A percentile compares a stretch with the other conserved stretches of the same genome.
These are phyloP conservation scores for Alternaria sp. DNA, from an alignment of 2,329 filamentous ascomycete species.

Conservation along the genomic window DNA sequence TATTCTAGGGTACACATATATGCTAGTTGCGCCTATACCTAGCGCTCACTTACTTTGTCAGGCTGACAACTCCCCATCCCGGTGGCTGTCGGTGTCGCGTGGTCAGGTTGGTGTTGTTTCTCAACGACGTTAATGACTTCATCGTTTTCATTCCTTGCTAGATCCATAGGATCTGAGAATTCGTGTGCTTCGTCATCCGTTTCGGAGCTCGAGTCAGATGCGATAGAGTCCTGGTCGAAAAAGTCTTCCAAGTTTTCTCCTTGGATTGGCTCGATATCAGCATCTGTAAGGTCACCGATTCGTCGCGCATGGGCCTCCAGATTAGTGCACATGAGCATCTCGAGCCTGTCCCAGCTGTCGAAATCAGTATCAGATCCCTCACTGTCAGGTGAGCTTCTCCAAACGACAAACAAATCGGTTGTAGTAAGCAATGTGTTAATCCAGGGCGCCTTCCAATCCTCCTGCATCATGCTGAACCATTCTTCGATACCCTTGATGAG, in stretches of 20 bases:
- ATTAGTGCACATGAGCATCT: conserved; percentile 4
- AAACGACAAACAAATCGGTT: conserved; percentile 19
- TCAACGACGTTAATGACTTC: background rate
- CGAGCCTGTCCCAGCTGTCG: conserved; percentile 8
- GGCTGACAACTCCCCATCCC: background rate
- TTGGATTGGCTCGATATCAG: background rate
- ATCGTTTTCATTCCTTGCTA: background rate
- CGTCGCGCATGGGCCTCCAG: conserved; percentile 12
- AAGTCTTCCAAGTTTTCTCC: background rate
- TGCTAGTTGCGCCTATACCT: background rate
- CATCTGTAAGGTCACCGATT: conserved; percentile 19
- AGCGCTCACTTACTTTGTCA: background rate
- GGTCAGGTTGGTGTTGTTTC: background rate
- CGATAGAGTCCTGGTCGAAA: background rate
- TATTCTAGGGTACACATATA: background rate
- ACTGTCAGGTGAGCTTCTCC: background rate
- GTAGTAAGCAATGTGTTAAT: background rate
- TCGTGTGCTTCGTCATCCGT: background rate
- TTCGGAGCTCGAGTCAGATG: background rate
- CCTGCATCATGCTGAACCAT: background rate
- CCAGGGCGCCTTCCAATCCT: background rate
- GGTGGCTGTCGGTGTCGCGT: too few species aligned
- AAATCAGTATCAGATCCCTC: conserved; percentile 5
- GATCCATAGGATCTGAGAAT: background rate
- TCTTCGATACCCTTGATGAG: conserved; percentile 7